Evolutionary conservation across 805 yeast genomes (phyloP).

Genomic region (Metschnikowia lachancei): DNA sequence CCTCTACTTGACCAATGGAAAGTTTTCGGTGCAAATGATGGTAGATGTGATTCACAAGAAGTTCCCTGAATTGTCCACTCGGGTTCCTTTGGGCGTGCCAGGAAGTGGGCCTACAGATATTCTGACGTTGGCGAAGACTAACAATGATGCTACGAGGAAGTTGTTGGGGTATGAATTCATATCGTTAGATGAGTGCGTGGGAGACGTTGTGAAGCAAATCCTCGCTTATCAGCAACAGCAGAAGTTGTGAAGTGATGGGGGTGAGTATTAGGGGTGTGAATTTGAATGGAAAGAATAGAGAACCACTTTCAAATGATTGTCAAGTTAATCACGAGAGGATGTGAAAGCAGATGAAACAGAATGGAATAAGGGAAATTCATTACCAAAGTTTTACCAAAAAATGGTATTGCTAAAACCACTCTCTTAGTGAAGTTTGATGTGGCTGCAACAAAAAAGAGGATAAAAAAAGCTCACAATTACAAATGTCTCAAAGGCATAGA

Average conservation of each 20-base stretch:
- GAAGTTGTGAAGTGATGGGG: background rate
- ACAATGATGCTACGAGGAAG: slow-evolving; percentile 16
- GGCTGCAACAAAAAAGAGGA: too few relatives aligned
- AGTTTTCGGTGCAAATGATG: slow-evolving; percentile 34
- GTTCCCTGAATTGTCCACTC: slow-evolving; percentile 22
- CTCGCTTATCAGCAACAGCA: slow-evolving; percentile 5
- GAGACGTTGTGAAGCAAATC: slow-evolving; percentile 22
- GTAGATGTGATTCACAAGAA: slow-evolving; percentile 37
- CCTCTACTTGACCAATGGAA: slow-evolving; percentile 28
- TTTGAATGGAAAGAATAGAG: too few relatives aligned
- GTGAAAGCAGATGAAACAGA: too few relatives aligned
- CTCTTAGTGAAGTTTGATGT: too few relatives aligned
- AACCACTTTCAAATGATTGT: too few relatives aligned
- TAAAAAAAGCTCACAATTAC: too few relatives aligned
- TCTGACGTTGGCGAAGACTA: slow-evolving; percentile 20
- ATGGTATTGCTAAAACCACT: too few relatives aligned
- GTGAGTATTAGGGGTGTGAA: too few relatives aligned
- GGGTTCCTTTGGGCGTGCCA: slow-evolving; percentile 27
- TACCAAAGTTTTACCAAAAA: too few relatives aligned
- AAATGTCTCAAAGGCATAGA: too few relatives aligned
- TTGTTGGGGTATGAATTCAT: slow-evolving; percentile 19
- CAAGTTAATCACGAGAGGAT: too few relatives aligned
- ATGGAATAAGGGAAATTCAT: too few relatives aligned
- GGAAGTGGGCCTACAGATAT: slow-evolving; percentile 32
- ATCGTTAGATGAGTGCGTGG: slow-evolving; percentile 17